Base-by-base conservation (phyloP, 345 rosid genomes). In the Schrenkiella parvula region DNA sequence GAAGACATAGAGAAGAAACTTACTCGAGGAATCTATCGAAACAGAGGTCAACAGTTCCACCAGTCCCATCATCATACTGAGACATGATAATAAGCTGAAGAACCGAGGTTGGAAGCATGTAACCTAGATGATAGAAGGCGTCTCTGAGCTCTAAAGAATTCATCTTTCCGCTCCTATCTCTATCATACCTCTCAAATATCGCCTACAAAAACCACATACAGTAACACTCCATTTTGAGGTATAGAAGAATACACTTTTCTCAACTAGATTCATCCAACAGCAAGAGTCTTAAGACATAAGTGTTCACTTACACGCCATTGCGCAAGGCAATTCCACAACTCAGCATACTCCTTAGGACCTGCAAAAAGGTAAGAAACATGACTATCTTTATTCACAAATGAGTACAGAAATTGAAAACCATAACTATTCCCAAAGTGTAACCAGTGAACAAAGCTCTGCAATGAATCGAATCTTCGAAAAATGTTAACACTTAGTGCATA, bases 21-120 rank as follows among this genome's bases (percentile, higher is more conserved):
- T 80, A 87, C 97, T 88, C 88, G 29, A 88, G 81, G 55, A 88
- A 90, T 32, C 84, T 80, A 62, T 86, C 87, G 4, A 88, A 88
- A 75, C 72, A 69, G 46, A 90, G 90, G 48, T 85, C 86, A 14
- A 66, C 73, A 67, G 22, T 73, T 25, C 74, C 37, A 31, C 86
- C 80, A 67, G 83, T 86, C 66, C 82, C 80, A 61, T 81, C 81
- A 46, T 83, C 83, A 47, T 82, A 85, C 74, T 81, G 83, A 52
- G 90, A 72, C 9, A 78, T 64, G 51, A 85, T 58, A 66, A 88
- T 66, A 67, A 86, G 69, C 47, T 84, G 81, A 50, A 85, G 88
- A 44, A 90, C 86, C 13, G 92, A 80, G 64, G 92, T 72, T 12
- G 93, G 96, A 53, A 85, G 64, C 56, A 81, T 81, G 64, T 80